Evolutionary conservation across 805 yeast species (phyloP).

Genomic region (Brettanomyces naardenensis): DNA sequence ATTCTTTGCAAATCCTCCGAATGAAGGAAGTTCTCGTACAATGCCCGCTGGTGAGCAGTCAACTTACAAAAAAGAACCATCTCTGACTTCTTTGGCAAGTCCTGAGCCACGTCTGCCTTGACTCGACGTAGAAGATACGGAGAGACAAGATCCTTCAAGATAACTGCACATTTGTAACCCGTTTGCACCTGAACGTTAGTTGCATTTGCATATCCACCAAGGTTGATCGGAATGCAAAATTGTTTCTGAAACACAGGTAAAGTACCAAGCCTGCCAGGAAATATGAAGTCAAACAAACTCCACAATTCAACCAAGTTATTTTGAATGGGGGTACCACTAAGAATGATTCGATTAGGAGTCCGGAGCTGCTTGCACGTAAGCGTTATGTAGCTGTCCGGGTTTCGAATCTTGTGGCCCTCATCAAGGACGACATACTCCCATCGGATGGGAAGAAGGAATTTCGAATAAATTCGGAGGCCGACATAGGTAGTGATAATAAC

Average conservation of each 20-base stretch:
- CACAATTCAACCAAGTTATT: conserved; percentile 87
- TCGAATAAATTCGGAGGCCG: conserved; percentile 30
- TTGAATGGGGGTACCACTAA: conserved; percentile 96
- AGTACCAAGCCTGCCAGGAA: conserved; percentile 92
- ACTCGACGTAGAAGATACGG: conserved; percentile 84
- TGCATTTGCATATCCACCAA: conserved; percentile 98
- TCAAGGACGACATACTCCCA: conserved; percentile 93
- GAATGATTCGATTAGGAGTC: conserved; percentile 77
- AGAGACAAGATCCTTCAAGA: conserved; percentile 76
- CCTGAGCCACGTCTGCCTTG: conserved; percentile 92
- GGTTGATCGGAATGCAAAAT: conserved; percentile 84
- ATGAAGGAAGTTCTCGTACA: conserved; percentile 66
- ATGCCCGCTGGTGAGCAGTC: conserved; percentile 65
- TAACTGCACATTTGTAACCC: conserved; percentile 92
- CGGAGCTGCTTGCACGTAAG: conserved; percentile 75
- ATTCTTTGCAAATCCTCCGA: conserved; percentile 72
- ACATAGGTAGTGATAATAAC: conserved; percentile 88
- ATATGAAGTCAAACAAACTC: conserved; percentile 92
- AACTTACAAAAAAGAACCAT: conserved; percentile 88
- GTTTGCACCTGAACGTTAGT: conserved; percentile 93
- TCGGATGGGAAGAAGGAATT: conserved; percentile 59
- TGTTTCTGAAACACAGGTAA: conserved; percentile 91
- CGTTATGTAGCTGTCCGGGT: conserved; percentile 87
- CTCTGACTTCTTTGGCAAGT: conserved; percentile 86
- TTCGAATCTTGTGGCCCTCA: conserved; percentile 95